These are phyloP conservation scores for Solanum raphanifolium DNA, from an alignment of 257 asterid genomes.

Conservation along the genomic window DNA sequence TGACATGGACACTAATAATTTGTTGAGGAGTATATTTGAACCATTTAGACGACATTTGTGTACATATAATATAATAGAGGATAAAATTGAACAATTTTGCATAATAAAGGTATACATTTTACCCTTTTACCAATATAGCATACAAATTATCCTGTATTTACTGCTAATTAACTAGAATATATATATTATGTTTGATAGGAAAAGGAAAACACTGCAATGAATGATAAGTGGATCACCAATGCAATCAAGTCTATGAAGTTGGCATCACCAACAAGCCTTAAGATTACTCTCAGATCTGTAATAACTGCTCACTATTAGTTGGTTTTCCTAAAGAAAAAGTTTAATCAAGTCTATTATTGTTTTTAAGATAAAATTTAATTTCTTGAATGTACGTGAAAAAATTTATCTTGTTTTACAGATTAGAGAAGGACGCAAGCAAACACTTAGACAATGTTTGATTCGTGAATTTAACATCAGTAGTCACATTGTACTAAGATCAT, in stretches of 20 bases:
- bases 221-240: conserved; percentile 4
- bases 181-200: neutral
- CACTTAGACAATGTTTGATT: neutral
- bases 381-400: neutral
- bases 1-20: neutral
- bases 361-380: neutral
- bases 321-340: neutral
- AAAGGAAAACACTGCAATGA: neutral
- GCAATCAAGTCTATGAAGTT: conserved; percentile 6
- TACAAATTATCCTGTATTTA: neutral
- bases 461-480: conserved; percentile 4
- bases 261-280: conserved; percentile 16
- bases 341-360: too few species aligned
- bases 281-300: conserved; percentile 8
- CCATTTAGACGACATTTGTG: neutral
- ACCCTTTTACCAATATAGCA: neutral
- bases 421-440: conserved; percentile 2
- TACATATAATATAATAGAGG: neutral
- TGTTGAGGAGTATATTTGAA: neutral
- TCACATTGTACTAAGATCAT: neutral
- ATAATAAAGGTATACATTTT: neutral
- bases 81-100: neutral
- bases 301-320: neutral
- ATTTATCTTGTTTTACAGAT: neutral
- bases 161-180: neutral